Base-by-base conservation (phyloP, 2,329 filamentous ascomycete species). In the Epichloe brachyelytri region DNA sequence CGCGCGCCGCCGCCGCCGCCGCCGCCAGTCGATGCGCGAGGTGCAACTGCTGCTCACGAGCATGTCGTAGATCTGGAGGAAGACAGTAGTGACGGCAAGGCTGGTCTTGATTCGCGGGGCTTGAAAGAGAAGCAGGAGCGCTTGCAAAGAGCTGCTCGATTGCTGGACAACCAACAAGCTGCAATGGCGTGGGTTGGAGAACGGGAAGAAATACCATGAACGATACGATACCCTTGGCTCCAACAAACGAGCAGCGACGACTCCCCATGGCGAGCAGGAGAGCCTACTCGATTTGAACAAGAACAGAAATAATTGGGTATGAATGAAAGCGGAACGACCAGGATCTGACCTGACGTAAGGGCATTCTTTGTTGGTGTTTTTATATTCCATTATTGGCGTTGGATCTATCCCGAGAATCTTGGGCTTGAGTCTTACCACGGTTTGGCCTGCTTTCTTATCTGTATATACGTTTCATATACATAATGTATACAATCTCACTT, bases 51-150 rank as follows among this genome's bases (percentile, higher is more conserved):
- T 2, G 51, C 56, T 22, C 30, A 19, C 19, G 57, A 56, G n/a
- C 55, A 58, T 0, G 58, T 60, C 12, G 59, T 58, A 43, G 56
- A 54, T 6, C 51, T 43, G 8, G 56, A 43, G 11, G 58, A 58
- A 26, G 59, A 62, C 30, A 63, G 58, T 49, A 59, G 59, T 36
- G 57, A 59, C 12, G 56, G 57, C 41, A 50, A 46, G 14, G 19
- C 8, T 10, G 56, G 53, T 26, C 22, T 26, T 6, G 53, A n/a
- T 54, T 10, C 56, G 53, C 40, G 59, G 59, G 62, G 62, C 2
- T 55, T 71, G 44, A 60, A 57, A 45, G 63, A 68, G 44, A 69
- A 62, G 52, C 63, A 67, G 47, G 68, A 68, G 40, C 63, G 72
- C 48, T 54, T 75, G 30, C 59, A 62, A 40, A 62, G 71, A 33